phyloP scores from a whole-genome alignment of 257 asterid species.

The Ilex asprella region DNA sequence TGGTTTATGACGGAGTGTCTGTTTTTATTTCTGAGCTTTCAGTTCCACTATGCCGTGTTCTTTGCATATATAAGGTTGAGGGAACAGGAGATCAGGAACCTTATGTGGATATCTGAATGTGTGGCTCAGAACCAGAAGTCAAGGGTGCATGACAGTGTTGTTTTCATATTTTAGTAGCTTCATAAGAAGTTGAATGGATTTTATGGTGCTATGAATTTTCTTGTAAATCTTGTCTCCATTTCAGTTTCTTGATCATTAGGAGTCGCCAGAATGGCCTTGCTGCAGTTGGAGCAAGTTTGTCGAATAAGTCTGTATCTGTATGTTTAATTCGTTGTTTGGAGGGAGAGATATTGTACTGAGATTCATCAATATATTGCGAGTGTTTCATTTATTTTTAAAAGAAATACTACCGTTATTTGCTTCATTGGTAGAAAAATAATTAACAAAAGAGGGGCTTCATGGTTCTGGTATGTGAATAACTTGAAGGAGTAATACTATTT shows the following conservation, averaged over 20 bases:
- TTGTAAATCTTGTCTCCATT: neutral
- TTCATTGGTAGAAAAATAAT: too few species aligned
- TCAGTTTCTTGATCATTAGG: neutral
- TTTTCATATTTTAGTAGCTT: slow-evolving; percentile 57
- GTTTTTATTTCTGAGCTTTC: slow-evolving; percentile 24
- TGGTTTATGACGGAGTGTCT: neutral
- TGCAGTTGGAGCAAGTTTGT: neutral
- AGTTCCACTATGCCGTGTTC: slow-evolving; percentile 87
- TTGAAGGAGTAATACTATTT: too few species aligned
- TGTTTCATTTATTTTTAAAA: neutral
- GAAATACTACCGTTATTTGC: too few species aligned
- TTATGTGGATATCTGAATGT: slow-evolving; percentile 98
- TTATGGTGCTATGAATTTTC: neutral
- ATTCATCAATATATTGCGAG: neutral
- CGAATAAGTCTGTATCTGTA: neutral
- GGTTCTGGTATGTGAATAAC: too few species aligned
- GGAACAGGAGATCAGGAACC: slow-evolving; percentile 94
- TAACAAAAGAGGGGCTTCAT: too few species aligned
- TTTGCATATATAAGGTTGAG: slow-evolving; percentile 86
- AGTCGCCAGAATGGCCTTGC: neutral
- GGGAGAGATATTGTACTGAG: neutral
- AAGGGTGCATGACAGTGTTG: slow-evolving; percentile 90
- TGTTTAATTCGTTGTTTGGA: neutral
- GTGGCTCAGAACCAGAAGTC: slow-evolving; percentile 96
- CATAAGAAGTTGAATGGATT: neutral